Evolutionary conservation across 108 stramenopile genomes (phyloP), one percentile per base, ranked within the genome.

Genomic region (Cyclotella sp.): DNA sequence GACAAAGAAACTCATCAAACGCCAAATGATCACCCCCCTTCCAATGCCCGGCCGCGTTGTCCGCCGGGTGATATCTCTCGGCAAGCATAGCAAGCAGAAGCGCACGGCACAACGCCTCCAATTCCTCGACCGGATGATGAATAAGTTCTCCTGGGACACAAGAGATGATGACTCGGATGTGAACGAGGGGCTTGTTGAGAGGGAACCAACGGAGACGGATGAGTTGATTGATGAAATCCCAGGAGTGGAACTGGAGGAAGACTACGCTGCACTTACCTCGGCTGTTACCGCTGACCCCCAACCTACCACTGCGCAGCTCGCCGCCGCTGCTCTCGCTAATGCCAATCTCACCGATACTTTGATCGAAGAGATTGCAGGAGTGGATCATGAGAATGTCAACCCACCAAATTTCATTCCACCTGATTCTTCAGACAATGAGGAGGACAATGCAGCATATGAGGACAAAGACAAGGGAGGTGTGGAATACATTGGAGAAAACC

Each of bases 41-140:
- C 53, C 53, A 8, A 54, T 54, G 53, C 53, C 53, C 8, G 53
- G n/a, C n/a, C 53, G 53, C 11, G 53, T 54, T 12, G 21, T 54
- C 8, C 53, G 53, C 21, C 11, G 53, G n/a, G 53, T 54, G 8
- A 21, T 19, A 7, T 8, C 11, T 8, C 21, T 54, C 8, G 53
- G 53, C 11, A 16, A 19, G 8, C 15, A 10, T 8, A 18, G n/a
- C 53, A 54, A 54, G 21, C 53, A 54, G 53, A 21, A 16, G 21
- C 11, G 15, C 8, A 19, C 15, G 11, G n/a, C 7, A 8, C 15
- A 19, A 16, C 15, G 21, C 15, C 53, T 54, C 18, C 15, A 54
- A 54, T 54, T 54, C n/a, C n/a, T 54, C 18, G n/a, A 54, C 21
- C 53, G 53, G 8, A 7, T n/a, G 18, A 54, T 18, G 53, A n/a